Evolutionary conservation across 1,284 basidiomycete species (phyloP).

Genomic region (Ganoderma lingzhi): DNA sequence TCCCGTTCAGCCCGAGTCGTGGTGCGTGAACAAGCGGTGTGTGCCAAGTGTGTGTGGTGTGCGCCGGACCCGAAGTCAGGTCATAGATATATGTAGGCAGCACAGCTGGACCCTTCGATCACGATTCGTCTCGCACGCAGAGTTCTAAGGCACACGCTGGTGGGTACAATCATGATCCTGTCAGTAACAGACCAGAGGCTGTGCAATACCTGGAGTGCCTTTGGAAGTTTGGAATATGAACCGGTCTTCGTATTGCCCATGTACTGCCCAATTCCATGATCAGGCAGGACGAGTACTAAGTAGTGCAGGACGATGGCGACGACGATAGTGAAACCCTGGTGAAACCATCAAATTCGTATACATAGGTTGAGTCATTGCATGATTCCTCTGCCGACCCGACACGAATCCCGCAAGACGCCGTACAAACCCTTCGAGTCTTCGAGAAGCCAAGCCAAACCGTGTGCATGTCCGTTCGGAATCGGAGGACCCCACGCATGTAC

Average conservation of each 20-base stretch:
- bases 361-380: conserved; percentile 16
- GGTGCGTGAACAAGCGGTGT: conserved; percentile 2
- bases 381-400: background rate
- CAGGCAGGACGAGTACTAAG: background rate
- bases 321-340: background rate
- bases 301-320: background rate
- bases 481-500: background rate
- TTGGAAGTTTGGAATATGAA: background rate
- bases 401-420: conserved; percentile 18
- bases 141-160: background rate
- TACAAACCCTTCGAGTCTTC: background rate
- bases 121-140: conserved; percentile 3
- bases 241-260: too few relatives aligned
- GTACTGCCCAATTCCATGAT: conserved; percentile 3
- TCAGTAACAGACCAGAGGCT: conserved; percentile 2
- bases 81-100: conserved; percentile 10
- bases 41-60: background rate
- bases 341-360: conserved; percentile 7
- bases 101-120: background rate
- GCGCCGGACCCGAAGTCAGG: conserved; percentile 10
- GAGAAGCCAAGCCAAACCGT: background rate
- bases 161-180: conserved; percentile 6
- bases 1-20: background rate
- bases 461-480: conserved; percentile 1
- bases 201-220: conserved; percentile 4